Conservation (phyloP, 257 asterid species). For the Gentiana macrophylla region DNA sequence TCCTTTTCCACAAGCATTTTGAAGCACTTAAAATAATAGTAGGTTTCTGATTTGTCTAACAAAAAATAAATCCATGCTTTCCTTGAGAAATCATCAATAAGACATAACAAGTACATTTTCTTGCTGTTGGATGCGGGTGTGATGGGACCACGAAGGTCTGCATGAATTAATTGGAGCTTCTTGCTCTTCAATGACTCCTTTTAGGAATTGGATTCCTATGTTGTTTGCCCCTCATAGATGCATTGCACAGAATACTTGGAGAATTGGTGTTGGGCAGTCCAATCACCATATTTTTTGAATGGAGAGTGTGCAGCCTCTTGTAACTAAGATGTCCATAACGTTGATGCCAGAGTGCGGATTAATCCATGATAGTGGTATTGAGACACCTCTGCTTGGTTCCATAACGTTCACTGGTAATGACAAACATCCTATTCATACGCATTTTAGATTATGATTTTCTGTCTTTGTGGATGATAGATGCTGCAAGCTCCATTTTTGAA, state of each 20-base stretch:
- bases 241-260: neutral
- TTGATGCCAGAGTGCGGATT: neutral
- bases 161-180: neutral
- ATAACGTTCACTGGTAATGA: no score
- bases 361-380: no score
- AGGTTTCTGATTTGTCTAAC: constrained; percentile 2
- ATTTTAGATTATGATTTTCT: no score
- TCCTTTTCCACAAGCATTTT: constrained; percentile 14
- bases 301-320: neutral
- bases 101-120: neutral
- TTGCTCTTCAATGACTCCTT: neutral
- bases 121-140: neutral
- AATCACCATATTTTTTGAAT: neutral
- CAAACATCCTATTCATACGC: no score
- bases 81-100: neutral
- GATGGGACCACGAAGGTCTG: neutral
- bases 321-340: neutral
- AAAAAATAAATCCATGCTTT: constrained; percentile 6
- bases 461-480: no score
- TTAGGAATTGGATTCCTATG: neutral
- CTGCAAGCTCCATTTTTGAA: no score
- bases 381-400: no score
- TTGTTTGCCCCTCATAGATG: neutral
- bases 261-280: neutral
- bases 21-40: neutral